These are phyloP conservation scores for Penicillium macrosclerotiorum DNA, from an alignment of 495 filamentous ascomycete genomes.

Conservation along the genomic window DNA sequence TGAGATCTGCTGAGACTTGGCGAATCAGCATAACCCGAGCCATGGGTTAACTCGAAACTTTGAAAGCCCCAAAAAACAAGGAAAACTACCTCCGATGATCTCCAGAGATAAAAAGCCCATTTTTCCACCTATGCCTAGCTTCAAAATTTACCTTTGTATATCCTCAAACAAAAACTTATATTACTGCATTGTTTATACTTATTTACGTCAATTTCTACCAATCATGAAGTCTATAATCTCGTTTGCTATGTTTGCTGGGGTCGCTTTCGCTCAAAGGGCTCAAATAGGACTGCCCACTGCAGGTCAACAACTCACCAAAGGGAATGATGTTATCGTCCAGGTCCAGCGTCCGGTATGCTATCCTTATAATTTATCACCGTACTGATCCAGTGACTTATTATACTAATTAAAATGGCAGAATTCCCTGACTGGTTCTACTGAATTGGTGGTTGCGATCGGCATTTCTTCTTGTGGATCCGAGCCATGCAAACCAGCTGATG, in stretches of 20 bases:
- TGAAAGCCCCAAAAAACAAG: neutral
- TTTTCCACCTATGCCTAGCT: neutral
- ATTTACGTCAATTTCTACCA: neutral
- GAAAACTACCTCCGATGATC: neutral
- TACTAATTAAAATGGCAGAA: slow-evolving; percentile 15
- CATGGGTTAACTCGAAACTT: slow-evolving; percentile 8
- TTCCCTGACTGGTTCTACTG: slow-evolving; percentile 25
- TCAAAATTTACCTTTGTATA: neutral
- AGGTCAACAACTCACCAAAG: slow-evolving; percentile 15
- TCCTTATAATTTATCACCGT: no score
- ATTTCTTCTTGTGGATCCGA: slow-evolving; percentile 22
- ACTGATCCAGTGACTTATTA: neutral
- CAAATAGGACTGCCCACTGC: slow-evolving; percentile 61
- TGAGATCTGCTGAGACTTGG: slow-evolving; percentile 18
- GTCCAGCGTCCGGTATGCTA: slow-evolving; percentile 33
- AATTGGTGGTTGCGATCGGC: slow-evolving; percentile 36
- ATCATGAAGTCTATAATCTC: slow-evolving; percentile 26
- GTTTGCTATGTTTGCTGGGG: slow-evolving; percentile 20
- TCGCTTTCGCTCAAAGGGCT: slow-evolving; percentile 64
- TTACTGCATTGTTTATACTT: slow-evolving; percentile 1
- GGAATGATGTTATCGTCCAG: slow-evolving; percentile 25
- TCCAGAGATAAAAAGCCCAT: slow-evolving; percentile 4
- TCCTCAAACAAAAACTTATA: no score
- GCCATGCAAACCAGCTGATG: slow-evolving; percentile 17
- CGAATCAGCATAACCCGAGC: slow-evolving; percentile 11